Evolutionary conservation across 1,284 basidiomycete species (phyloP).

Genomic region (Tremellales sp.): DNA sequence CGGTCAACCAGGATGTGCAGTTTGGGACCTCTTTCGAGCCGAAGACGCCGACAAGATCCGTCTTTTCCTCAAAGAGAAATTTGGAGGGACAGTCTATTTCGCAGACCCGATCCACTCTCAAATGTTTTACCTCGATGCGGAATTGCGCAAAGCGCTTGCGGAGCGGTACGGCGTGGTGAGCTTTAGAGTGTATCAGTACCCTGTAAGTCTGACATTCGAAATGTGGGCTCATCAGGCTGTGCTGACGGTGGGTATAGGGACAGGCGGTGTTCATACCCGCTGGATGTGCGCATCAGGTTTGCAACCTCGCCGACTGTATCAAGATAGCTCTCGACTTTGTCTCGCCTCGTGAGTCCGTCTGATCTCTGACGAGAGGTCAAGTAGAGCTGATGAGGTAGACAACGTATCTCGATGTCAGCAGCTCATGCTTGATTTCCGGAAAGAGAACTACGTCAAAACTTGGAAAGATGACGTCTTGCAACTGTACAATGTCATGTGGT

Average conservation of each 20-base stretch:
- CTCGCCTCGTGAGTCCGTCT: slow-evolving; percentile 56
- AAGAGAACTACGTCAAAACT: slow-evolving; percentile 73
- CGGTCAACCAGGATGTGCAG: slow-evolving; percentile 66
- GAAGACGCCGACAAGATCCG: slow-evolving; percentile 77
- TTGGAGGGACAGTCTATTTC: slow-evolving; percentile 26
- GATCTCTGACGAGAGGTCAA: background rate
- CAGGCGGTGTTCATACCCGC: slow-evolving; percentile 94
- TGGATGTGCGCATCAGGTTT: slow-evolving; percentile 88
- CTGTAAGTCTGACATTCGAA: slow-evolving; percentile 36
- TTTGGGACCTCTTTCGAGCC: slow-evolving; percentile 86
- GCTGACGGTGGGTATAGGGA: slow-evolving; percentile 49
- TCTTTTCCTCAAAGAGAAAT: slow-evolving; percentile 59
- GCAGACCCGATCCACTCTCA: slow-evolving; percentile 90
- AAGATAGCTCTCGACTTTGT: slow-evolving; percentile 97
- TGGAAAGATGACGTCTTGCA: slow-evolving; percentile 96
- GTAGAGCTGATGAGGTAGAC: slow-evolving; percentile 51
- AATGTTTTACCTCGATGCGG: slow-evolving; percentile 74
- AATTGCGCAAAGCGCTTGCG: slow-evolving; percentile 64
- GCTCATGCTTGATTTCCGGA: slow-evolving; percentile 81
- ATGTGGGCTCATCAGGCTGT: background rate
- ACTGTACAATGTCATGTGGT: slow-evolving; percentile 89
- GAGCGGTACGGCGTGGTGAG: slow-evolving; percentile 67
- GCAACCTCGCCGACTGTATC: slow-evolving; percentile 76
- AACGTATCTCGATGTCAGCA: slow-evolving; percentile 79
- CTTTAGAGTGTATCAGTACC: slow-evolving; percentile 79